A percentile compares a stretch with the other conserved stretches of the same genome.
phyloP scores from a whole-genome alignment of 2,329 filamentous ascomycete species.

The Beauveria sp. region DNA sequence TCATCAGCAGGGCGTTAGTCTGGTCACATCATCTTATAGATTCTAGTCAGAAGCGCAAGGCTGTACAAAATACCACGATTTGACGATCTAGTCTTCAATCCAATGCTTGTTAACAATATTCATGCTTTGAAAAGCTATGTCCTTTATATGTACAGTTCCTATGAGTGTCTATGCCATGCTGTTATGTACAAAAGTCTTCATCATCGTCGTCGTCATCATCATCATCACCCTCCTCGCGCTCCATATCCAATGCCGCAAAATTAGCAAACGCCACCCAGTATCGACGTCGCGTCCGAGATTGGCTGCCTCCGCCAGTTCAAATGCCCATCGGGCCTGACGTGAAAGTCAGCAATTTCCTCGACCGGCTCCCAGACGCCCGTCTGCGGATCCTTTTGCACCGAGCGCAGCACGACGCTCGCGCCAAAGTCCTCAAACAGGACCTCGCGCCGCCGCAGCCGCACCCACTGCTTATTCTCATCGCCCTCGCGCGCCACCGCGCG shows the following conservation, averaged over 20 bases:
- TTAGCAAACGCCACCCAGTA: conserved; percentile 22
- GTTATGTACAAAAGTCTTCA: neutral
- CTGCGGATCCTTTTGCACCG: conserved; percentile 22
- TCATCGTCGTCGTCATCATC: neutral
- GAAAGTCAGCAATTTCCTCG: conserved; percentile 29
- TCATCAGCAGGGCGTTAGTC: no score
- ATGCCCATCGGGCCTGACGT: conserved; percentile 22
- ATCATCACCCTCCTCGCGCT: neutral
- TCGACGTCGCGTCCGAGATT: conserved; percentile 26
- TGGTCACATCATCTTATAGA: no score
- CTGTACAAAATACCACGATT: no score
- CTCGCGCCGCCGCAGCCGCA: conserved; percentile 29
- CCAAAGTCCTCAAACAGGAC: conserved; percentile 32
- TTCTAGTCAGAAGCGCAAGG: no score
- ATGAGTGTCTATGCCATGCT: neutral
- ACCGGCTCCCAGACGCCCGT: conserved; percentile 30
- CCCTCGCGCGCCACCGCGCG: conserved; percentile 24
- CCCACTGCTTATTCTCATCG: conserved; percentile 29
- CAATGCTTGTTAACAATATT: no score
- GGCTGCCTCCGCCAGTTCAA: conserved; percentile 29
- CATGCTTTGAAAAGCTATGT: no score
- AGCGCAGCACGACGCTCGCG: conserved; percentile 29
- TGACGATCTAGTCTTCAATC: no score
- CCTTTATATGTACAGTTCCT: neutral
- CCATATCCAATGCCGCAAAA: neutral